A percentile compares a stretch with the other conserved stretches of the same genome.
phyloP scores from a whole-genome alignment of 768 basidiomycete genomes.

The Cyclocybe aegerita region DNA sequence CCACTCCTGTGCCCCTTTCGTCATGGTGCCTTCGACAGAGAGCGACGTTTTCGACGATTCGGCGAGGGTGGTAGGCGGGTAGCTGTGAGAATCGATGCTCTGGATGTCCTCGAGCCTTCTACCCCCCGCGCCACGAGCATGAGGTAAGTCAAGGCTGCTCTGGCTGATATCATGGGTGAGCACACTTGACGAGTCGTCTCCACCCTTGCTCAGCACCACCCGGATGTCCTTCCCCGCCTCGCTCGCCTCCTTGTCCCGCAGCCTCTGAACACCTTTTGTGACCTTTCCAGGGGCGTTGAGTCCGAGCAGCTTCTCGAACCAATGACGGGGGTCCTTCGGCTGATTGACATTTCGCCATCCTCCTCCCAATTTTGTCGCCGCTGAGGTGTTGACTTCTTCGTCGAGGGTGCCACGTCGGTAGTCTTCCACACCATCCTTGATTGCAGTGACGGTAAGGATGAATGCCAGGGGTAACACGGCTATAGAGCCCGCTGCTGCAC shows the following conservation, averaged over 20 bases:
- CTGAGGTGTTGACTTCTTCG: constrained; percentile 93
- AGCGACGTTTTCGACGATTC: constrained; percentile 36
- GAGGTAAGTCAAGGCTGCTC: constrained; percentile 39
- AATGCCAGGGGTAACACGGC: constrained; percentile 85
- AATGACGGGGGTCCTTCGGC: constrained; percentile 71
- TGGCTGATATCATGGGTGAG: constrained; percentile 38
- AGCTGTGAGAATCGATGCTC: constrained; percentile 64
- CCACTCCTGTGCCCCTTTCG: constrained; percentile 33
- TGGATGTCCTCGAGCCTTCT: constrained; percentile 65
- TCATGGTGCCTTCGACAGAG: constrained; percentile 28
- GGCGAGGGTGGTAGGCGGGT: constrained; percentile 48
- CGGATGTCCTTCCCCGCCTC: constrained; percentile 57
- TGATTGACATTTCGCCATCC: constrained; percentile 90
- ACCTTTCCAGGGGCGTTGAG: constrained; percentile 73
- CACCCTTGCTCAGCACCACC: constrained; percentile 59
- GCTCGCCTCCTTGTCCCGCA: constrained; percentile 78
- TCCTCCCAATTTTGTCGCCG: constrained; percentile 83
- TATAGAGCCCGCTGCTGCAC: constrained; percentile 78
- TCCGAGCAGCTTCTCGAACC: constrained; percentile 73
- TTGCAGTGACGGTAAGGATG: constrained; percentile 84
- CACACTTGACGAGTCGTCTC: constrained; percentile 37
- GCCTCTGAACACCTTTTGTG: constrained; percentile 80
- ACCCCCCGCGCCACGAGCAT: constrained; percentile 42
- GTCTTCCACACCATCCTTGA: constrained; percentile 97
- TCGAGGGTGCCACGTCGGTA: constrained; percentile 87